phyloP scores from a whole-genome alignment of 1,139 yeast species.

The Geotrichum klebahnii region DNA sequence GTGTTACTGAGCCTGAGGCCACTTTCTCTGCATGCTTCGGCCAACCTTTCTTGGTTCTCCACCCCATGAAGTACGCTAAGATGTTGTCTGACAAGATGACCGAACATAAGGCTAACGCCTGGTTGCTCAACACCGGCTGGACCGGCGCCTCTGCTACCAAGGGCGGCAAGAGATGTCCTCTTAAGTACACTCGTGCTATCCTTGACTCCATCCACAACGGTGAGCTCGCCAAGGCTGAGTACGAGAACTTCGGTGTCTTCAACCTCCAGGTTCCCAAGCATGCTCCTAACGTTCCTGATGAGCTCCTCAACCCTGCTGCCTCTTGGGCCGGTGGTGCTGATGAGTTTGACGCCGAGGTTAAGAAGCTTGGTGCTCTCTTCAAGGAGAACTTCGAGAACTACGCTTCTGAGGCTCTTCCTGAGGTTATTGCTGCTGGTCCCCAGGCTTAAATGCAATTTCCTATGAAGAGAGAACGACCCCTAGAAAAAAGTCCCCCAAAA shows the following conservation, averaged over 20 bases:
- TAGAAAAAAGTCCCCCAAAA: too few relatives aligned
- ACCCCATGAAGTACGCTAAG: conserved; percentile 97
- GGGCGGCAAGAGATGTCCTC: conserved; percentile 97
- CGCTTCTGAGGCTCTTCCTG: conserved; percentile 74
- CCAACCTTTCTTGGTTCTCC: conserved; percentile 96
- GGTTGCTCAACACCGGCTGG: conserved; percentile 99
- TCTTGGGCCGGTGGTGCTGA: conserved; percentile 74
- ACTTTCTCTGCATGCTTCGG: conserved; percentile 99
- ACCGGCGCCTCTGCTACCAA: conserved; percentile 87
- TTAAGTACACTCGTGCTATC: conserved; percentile 96
- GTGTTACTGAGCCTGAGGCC: conserved; percentile 97
- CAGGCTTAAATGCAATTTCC: conserved; percentile 29
- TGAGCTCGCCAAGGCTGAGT: conserved; percentile 71
- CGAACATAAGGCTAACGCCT: conserved; percentile 84
- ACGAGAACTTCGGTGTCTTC: conserved; percentile 80
- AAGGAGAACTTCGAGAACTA: conserved; percentile 83
- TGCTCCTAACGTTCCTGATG: conserved; percentile 78
- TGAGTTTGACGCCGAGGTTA: conserved; percentile 66
- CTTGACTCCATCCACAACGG: conserved; percentile 94
- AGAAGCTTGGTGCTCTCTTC: conserved; percentile 71
- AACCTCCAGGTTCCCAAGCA: conserved; percentile 82
- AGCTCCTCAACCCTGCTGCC: conserved; percentile 80
- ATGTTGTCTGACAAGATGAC: conserved; percentile 93
- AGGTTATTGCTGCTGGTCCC: conserved; percentile 94
- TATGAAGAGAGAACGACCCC: too few relatives aligned